Percentiles rank a stretch among this genome's conserved stretches.
These are phyloP conservation scores for Solanum chacoense DNA, from an alignment of 305 asterid genomes.

Conservation along the genomic window DNA sequence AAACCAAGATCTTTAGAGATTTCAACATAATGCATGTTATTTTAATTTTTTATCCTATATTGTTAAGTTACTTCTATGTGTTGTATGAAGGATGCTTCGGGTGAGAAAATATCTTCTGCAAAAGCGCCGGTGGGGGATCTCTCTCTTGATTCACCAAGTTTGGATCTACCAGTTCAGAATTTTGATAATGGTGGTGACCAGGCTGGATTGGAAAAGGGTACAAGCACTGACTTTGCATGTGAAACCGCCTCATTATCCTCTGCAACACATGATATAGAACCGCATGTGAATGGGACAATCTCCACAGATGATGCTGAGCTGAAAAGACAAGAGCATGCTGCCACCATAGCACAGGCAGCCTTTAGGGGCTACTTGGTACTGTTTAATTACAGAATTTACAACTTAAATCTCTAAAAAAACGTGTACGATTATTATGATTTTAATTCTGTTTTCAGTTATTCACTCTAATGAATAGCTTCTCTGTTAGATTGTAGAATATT, in stretches of 20 bases:
- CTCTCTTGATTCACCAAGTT: conserved; percentile 32
- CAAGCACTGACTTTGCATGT: conserved; percentile 27
- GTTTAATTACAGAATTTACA: neutral
- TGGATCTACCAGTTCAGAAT: conserved; percentile 32
- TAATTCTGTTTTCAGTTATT: neutral
- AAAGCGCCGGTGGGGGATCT: conserved; percentile 36
- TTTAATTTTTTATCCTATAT: neutral
- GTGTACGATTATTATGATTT: neutral
- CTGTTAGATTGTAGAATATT: neutral
- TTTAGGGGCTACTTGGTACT: conserved; percentile 89
- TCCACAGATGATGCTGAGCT: conserved; percentile 39
- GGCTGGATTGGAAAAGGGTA: conserved; percentile 36
- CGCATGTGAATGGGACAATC: conserved; percentile 15
- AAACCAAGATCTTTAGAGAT: neutral
- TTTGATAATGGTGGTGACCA: conserved; percentile 32
- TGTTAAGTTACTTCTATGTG: neutral
- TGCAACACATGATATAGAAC: conserved; percentile 28
- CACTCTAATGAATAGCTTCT: neutral
- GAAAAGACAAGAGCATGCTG: conserved; percentile 59
- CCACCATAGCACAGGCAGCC: conserved; percentile 76
- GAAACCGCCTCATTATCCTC: conserved; percentile 27
- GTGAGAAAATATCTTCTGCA: conserved; percentile 28
- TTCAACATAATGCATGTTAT: neutral
- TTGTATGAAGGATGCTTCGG: conserved; percentile 42
- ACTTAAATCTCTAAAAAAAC: neutral